These are phyloP conservation scores for Brassica balearica DNA, from an alignment of 441 rosid species.

Conservation along the genomic window DNA sequence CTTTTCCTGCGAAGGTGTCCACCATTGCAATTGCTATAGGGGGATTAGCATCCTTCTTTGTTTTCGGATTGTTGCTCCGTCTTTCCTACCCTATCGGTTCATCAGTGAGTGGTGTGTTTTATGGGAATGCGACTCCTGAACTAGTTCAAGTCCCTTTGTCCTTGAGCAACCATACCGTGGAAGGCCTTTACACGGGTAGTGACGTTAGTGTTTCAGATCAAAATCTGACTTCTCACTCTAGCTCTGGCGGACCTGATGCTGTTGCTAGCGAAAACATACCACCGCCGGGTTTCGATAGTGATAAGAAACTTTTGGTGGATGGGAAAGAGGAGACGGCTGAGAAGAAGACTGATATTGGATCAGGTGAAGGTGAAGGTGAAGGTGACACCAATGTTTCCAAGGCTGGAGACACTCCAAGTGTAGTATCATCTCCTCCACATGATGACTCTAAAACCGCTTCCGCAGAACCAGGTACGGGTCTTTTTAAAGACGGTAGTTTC, in stretches of 20 bases:
- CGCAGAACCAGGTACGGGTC: conserved; percentile 53
- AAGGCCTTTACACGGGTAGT: conserved; percentile 18
- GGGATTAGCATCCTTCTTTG: conserved; percentile 70
- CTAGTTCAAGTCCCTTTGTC: conserved; percentile 44
- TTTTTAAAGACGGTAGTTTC: conserved; percentile 5
- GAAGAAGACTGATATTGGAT: conserved; percentile 37
- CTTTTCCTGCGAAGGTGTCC: conserved; percentile 68
- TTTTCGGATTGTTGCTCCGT: conserved; percentile 70
- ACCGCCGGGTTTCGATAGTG: conserved; percentile 11
- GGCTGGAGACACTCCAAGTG: conserved; percentile 21
- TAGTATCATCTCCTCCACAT: conserved; percentile 22
- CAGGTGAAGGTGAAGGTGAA: conserved; percentile 40
- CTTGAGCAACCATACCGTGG: conserved; percentile 23
- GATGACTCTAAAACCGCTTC: conserved; percentile 43
- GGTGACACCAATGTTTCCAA: conserved; percentile 39
- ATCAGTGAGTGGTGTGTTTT: conserved; percentile 61
- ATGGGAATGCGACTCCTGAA: conserved; percentile 54
- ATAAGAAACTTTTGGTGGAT: conserved; percentile 25
- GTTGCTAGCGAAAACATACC: not conserved
- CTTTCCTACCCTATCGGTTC: conserved; percentile 67
- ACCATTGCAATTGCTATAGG: conserved; percentile 57
- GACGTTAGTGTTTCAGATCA: not conserved
- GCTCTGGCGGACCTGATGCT: not conserved
- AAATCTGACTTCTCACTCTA: conserved; percentile 18
- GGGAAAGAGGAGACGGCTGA: conserved; percentile 34